These are phyloP conservation scores for Rhazya stricta DNA, from an alignment of 257 asterid species.

Conservation along the genomic window DNA sequence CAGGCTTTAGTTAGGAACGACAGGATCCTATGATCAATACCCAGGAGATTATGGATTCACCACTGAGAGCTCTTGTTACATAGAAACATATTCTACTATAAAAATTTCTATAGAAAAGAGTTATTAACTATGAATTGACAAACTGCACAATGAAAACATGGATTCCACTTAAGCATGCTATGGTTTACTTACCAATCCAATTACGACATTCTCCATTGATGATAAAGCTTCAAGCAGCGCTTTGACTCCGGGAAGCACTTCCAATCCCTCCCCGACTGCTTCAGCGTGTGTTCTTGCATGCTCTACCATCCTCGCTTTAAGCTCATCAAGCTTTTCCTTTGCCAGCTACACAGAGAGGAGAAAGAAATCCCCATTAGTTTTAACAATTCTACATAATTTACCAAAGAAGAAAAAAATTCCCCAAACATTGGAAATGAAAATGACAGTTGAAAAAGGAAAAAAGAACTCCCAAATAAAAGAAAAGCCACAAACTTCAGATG, in stretches of 20 bases:
- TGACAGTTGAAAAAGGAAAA: too few species aligned
- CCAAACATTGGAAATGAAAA: too few species aligned
- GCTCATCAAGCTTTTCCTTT: not conserved
- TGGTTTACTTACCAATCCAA: not conserved
- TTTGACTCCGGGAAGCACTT: slow-evolving; percentile 7
- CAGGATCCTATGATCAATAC: not conserved
- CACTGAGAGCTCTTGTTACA: not conserved
- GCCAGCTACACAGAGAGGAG: not conserved
- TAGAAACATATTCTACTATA: not conserved
- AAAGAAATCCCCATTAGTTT: too few species aligned
- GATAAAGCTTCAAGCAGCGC: slow-evolving; percentile 3
- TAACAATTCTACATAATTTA: not conserved
- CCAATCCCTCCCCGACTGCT: not conserved
- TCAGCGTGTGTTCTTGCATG: not conserved
- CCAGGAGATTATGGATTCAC: not conserved
- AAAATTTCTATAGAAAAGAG: not conserved
- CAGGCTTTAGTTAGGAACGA: not conserved
- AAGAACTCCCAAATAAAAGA: not conserved
- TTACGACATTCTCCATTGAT: slow-evolving; percentile 3
- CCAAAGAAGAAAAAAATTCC: too few species aligned
- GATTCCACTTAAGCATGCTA: not conserved
- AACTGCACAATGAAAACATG: not conserved
- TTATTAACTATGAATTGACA: not conserved
- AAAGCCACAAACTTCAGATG: slow-evolving; percentile 6
- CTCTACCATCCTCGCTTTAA: not conserved